phyloP scores from a whole-genome alignment of 2,329 filamentous ascomycete species.

The Diplodia mutila region DNA sequence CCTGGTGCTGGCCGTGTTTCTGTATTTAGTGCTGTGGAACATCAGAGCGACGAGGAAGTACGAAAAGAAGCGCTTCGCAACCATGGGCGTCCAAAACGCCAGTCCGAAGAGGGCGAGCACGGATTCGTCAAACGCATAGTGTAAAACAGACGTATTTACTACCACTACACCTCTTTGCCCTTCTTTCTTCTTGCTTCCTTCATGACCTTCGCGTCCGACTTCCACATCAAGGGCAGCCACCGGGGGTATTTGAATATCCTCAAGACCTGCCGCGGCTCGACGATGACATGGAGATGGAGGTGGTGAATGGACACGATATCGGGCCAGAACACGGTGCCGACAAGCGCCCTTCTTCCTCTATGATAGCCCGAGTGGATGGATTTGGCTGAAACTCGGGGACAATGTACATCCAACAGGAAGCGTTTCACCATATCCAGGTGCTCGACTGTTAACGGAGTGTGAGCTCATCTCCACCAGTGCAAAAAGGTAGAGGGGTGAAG shows the following conservation, averaged over 20 bases:
- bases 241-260: neutral
- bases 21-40: neutral
- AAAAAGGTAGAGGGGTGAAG: accelerated
- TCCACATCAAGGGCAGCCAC: neutral
- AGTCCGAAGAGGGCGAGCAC: no score
- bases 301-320: neutral
- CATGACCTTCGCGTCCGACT: neutral
- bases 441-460: neutral
- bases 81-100: neutral
- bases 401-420: neutral
- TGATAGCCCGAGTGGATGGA: neutral
- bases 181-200: neutral
- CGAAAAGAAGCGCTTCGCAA: neutral
- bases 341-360: neutral
- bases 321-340: neutral
- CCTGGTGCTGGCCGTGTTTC: neutral
- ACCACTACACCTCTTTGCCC: no score
- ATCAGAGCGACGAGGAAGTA: neutral
- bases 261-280: neutral
- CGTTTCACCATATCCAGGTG: neutral
- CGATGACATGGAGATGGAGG: neutral
- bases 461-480: neutral
- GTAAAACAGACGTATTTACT: no score
- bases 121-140: no score
- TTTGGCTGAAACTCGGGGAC: neutral